phyloP scores from a whole-genome alignment of 129 eudicot genomes.

The Tanacetum coccineum region DNA sequence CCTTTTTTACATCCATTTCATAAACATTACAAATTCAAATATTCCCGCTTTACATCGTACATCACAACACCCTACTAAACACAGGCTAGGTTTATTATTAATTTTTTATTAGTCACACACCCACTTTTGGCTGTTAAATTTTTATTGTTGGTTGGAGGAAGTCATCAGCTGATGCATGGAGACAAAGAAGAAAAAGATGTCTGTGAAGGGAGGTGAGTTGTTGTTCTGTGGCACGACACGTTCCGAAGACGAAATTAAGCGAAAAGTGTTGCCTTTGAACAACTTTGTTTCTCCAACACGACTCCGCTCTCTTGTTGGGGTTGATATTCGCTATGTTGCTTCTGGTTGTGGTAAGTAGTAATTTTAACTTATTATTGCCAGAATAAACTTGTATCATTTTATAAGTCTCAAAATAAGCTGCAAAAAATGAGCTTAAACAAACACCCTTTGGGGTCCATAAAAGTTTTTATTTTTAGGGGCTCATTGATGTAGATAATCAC shows the following conservation, averaged over 20 bases:
- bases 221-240: background rate
- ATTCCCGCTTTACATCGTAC: background rate
- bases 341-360: slow-evolving; percentile 75
- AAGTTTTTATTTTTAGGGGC: background rate
- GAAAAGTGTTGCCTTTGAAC: slow-evolving; percentile 19
- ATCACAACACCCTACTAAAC: background rate
- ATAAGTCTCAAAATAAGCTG: background rate
- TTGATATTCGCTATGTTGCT: slow-evolving; percentile 74
- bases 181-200: background rate
- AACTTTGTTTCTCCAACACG: slow-evolving; percentile 70
- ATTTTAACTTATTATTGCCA: background rate
- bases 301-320: slow-evolving; percentile 77
- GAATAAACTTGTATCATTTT: background rate
- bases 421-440: too few relatives aligned
- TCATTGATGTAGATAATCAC: too few relatives aligned
- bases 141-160: background rate
- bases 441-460: too few relatives aligned
- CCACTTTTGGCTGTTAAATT: background rate
- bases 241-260: background rate
- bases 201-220: background rate
- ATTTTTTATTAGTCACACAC: background rate
- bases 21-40: background rate
- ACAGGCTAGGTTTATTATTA: background rate
- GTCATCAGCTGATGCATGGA: background rate
- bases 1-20: background rate